Base-by-base conservation (phyloP, 2,329 filamentous ascomycete species). In the Dactylonectria estremocensis region DNA sequence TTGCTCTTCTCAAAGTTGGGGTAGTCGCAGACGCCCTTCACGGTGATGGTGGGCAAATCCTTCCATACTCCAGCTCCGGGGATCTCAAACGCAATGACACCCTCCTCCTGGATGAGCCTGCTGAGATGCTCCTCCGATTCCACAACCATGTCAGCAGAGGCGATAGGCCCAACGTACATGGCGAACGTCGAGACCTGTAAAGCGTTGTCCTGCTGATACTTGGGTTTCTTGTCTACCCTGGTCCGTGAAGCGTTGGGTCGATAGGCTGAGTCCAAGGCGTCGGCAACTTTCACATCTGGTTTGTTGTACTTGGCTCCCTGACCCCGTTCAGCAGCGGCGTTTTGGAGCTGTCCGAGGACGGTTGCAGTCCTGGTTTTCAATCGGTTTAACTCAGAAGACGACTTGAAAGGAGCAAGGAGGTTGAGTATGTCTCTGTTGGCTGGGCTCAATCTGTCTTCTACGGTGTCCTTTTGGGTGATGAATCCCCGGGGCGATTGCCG, bases 141-240 rank as follows among this genome's bases (percentile, higher is more conserved):
- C 61, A 84, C 76, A 1, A 84, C 78, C 1, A 61, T 74, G 24
- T 85, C 77, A 5, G 76, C 81, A 0, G 82, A 84, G 0, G 76
- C 83, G 1, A 85, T 69, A 0, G 67, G 70, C 0, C 83, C 82
- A 11, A 84, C 72, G 28, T 83, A 79, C 0, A 84, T 64, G 0
- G 11, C 74, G 2, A 28, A 28, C 24, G 24, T 28, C 7, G 24
- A 7, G 24, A 7, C 24, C 7, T 28, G 4, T 28, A 7, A 4
- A 28, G 24, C 4, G 24, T 28, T 28, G 24, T 5, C 24, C 24
- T 5, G 24, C 24, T 28, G 24, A 4, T 5, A 28, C 24, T 28
- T 28, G 7, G 24, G 4, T 2, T 28, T 28, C 24, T 28, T 28
- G 24, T 28, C 24, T 4, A 28, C 24, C 24, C 24, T 28, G 24